Evolutionary conservation across 2,329 filamentous ascomycete genomes (phyloP).

Genomic region (Hirsutella rhossiliensis): DNA sequence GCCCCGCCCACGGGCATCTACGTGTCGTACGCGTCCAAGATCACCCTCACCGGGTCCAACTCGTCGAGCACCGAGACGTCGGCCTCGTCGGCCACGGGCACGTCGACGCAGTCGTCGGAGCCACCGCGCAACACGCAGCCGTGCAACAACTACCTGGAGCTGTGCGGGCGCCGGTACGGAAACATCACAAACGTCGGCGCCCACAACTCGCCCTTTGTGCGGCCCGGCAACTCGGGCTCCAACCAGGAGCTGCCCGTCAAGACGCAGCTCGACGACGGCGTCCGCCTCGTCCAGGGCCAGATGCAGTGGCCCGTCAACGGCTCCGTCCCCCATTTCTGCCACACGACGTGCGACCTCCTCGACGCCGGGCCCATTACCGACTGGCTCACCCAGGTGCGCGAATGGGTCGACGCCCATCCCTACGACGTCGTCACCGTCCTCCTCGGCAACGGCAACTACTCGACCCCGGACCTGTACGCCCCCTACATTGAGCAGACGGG

Average conservation of each 20-base stretch:
- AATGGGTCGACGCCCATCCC: constrained; percentile 65
- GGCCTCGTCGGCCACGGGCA: constrained; percentile 9
- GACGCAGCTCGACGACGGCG: constrained; percentile 65
- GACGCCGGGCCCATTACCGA: constrained; percentile 67
- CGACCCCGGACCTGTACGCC: constrained; percentile 49
- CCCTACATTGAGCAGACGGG: constrained; percentile 60
- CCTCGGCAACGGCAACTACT: constrained; percentile 72
- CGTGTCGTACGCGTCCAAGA: constrained; percentile 27
- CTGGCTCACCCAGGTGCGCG: constrained; percentile 56
- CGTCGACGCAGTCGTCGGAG: constrained; percentile 23
- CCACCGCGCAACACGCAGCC: constrained; percentile 58
- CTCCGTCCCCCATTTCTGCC: constrained; percentile 60
- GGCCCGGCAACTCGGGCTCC: constrained; percentile 56
- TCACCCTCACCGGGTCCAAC: constrained; percentile 24
- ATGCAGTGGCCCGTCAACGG: constrained; percentile 44
- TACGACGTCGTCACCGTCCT: constrained; percentile 84
- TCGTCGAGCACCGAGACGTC: constrained; percentile 23
- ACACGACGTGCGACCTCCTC: constrained; percentile 71
- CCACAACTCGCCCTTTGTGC: constrained; percentile 73
- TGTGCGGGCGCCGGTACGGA: constrained; percentile 65
- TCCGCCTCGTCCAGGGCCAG: constrained; percentile 52
- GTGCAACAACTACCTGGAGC: constrained; percentile 69
- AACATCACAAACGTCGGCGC: constrained; percentile 69
- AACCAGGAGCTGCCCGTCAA: constrained; percentile 62
- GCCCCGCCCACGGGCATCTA: constrained; percentile 33